A percentile compares a stretch with the other conserved stretches of the same genome.
phyloP scores from a whole-genome alignment of 1,284 basidiomycete genomes.

The Agroathelia rolfsii region DNA sequence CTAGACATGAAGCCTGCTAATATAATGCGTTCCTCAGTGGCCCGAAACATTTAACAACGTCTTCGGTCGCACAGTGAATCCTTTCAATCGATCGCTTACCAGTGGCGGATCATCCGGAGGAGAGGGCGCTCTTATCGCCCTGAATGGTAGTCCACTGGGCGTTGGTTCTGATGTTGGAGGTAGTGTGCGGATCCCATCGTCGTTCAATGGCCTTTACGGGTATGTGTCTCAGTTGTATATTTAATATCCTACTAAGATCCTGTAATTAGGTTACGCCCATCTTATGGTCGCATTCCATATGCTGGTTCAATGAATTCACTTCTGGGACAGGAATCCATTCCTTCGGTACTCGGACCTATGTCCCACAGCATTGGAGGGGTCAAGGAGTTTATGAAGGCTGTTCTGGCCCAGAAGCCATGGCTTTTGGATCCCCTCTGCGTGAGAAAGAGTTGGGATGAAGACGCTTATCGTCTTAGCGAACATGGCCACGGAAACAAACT shows the following conservation, averaged over 20 bases:
- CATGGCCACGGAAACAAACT: constrained; percentile 46
- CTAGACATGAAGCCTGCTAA: constrained; percentile 1
- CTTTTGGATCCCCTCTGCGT: constrained; percentile 52
- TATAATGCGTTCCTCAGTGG: no score
- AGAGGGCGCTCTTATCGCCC: constrained; percentile 43
- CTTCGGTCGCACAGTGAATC: constrained; percentile 65
- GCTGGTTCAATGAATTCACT: constrained; percentile 50
- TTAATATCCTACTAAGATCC: no score
- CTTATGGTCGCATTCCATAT: constrained; percentile 64
- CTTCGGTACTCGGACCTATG: constrained; percentile 68
- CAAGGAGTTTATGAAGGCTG: constrained; percentile 52
- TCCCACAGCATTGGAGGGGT: constrained; percentile 46
- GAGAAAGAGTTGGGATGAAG: constrained; percentile 56
- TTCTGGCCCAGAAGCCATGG: constrained; percentile 58
- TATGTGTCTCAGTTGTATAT: no score
- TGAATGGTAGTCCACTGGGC: constrained; percentile 50
- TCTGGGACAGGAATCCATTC: constrained; percentile 62
- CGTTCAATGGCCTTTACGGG: constrained; percentile 60
- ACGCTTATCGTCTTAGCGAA: constrained; percentile 46
- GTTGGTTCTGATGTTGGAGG: constrained; percentile 68
- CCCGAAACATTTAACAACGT: constrained; percentile 51
- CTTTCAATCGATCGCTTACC: constrained; percentile 41
- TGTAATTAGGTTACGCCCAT: constrained; percentile 63
- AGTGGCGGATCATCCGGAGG: constrained; percentile 56
- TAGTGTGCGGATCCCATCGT: constrained; percentile 61